Evolutionary conservation across 805 yeast species (phyloP), one percentile per base, ranked within the genome.

Genomic region (Starmerella vitae): DNA sequence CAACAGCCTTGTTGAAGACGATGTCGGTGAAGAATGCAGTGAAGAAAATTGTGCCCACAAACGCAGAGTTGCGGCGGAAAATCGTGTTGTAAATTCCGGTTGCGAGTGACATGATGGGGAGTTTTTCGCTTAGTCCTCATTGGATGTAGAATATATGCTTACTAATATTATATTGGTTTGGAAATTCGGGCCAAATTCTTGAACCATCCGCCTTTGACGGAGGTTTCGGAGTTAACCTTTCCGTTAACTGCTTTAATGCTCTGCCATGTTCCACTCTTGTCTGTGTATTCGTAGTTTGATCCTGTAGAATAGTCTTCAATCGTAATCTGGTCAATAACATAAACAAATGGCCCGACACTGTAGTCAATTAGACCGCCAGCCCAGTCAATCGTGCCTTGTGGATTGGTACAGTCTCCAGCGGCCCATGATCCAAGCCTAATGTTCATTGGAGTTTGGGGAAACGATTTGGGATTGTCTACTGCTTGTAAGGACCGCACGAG

Each of bases 51-150:
- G 91, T 68, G 49, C 83, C 82, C 46, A 86, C 94, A 64, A 71
- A 83, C 47, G 79, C 68, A 34, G 96, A 73, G 75, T 88, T 86
- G 72, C 95, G 82, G 73, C 83, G 83, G 72, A 82, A 77, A 41
- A 79, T 53, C 27, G 68, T 62, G 71, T 75, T 77, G 72, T 72
- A 75, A 45, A 76, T 55, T 33, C 72, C 59, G 32, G 78, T 57
- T 52, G 63, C 56, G 46, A 59, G 49, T 32, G 62, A 48, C 63
- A 41, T 41, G 20, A 5, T 55, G 20, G 18, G 20, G 10, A 8
- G 22, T 17, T 30, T 38, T 41, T 38, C 41, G 42, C 45, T 38
- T 38, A 36, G 41, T 41, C 45, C 47, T 44, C 47, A 44, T 44
- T 44, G 50, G 43, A 20, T 12, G 7, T 12, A 8, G 26, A 12